phyloP scores from a whole-genome alignment of 257 asterid genomes.

The Datura wrightii region DNA sequence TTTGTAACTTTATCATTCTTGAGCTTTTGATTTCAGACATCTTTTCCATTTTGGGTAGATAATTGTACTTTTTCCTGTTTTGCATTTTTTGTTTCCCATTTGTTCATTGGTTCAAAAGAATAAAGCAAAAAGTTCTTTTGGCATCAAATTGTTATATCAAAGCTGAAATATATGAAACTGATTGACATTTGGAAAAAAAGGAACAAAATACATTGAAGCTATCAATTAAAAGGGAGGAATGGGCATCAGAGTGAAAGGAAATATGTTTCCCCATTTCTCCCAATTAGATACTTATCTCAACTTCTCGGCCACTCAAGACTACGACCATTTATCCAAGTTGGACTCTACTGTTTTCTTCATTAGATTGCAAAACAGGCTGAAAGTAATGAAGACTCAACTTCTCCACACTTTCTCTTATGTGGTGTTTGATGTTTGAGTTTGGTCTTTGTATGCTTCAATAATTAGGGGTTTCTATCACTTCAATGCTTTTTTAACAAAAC shows the following conservation, averaged over 20 bases:
- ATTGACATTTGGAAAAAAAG: background rate
- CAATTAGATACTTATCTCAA: background rate
- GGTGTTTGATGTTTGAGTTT: slow-evolving; percentile 18
- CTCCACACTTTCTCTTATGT: background rate
- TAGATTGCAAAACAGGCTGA: background rate
- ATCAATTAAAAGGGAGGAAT: background rate
- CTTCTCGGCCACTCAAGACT: slow-evolving; percentile 14
- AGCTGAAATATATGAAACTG: background rate
- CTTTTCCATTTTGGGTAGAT: slow-evolving; percentile 9
- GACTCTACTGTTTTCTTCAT: background rate
- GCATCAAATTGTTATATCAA: background rate
- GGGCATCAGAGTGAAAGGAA: background rate
- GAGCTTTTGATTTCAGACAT: background rate
- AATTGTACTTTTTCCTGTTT: background rate
- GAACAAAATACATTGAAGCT: background rate
- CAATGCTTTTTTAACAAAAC: background rate
- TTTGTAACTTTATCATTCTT: background rate
- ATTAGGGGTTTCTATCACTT: background rate
- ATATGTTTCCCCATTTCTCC: background rate
- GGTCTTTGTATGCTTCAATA: background rate
- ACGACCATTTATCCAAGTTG: background rate
- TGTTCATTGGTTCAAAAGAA: background rate
- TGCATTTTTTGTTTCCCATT: background rate
- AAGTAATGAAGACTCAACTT: slow-evolving; percentile 3
- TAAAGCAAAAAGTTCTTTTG: background rate